Evolutionary conservation across 371 early-diverging fungal genomes (phyloP).

Genomic region (Choanephora cucurbitarum): DNA sequence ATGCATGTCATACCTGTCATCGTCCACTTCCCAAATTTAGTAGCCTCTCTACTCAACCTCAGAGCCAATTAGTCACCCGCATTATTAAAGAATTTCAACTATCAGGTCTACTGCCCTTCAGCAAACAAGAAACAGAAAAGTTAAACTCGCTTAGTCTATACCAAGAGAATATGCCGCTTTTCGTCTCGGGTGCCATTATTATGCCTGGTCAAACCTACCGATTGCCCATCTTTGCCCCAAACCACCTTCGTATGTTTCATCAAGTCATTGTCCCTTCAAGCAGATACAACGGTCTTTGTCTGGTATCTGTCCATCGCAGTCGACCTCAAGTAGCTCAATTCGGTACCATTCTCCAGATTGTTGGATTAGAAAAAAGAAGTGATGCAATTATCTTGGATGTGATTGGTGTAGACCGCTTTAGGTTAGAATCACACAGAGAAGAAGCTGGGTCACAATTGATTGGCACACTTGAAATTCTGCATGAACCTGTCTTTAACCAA

Average conservation of each 20-base stretch:
- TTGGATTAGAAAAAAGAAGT: conserved; percentile 13
- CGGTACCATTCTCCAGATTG: conserved; percentile 27
- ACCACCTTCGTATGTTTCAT: conserved; percentile 18
- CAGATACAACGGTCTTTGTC: conserved; percentile 23
- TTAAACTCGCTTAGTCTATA: conserved; percentile 8
- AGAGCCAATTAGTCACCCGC: conserved; percentile 13
- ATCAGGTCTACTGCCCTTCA: conserved; percentile 9
- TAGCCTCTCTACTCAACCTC: conserved; percentile 17
- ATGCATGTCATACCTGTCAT: conserved; percentile 16
- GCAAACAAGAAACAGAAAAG: conserved; percentile 7
- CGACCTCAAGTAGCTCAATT: conserved; percentile 28
- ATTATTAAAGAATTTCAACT: conserved; percentile 22
- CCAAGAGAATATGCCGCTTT: conserved; percentile 20
- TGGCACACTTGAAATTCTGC: conserved; percentile 19
- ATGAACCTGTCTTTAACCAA: conserved; percentile 11
- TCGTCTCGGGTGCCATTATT: conserved; percentile 20
- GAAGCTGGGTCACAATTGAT: conserved; percentile 7
- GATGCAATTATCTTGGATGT: conserved; percentile 24
- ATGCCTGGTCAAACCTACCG: conserved; percentile 24
- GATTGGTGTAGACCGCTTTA: conserved; percentile 24
- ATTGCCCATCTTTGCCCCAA: conserved; percentile 15
- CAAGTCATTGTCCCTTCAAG: conserved; percentile 16
- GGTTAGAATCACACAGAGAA: conserved; percentile 14
- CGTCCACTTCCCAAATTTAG: conserved; percentile 29
- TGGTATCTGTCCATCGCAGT: conserved; percentile 24